Base-by-base conservation (phyloP, 345 rosid species). In the Fremontodendron californicum region DNA sequence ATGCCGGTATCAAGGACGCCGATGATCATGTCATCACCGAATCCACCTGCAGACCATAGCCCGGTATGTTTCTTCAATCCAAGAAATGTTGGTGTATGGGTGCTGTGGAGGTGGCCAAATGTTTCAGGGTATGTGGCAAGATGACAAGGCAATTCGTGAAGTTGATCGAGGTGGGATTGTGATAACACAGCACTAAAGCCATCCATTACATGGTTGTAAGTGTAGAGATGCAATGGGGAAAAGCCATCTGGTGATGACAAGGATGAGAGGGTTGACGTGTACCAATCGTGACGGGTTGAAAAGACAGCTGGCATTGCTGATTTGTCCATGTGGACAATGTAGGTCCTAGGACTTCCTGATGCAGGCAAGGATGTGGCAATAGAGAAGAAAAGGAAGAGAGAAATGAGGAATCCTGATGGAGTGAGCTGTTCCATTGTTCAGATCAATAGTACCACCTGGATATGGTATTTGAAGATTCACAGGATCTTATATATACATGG, bases 1-100 rank as follows among this genome's bases (percentile, higher is more conserved):
- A 86, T 82, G 40, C 89, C 86, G 11, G 86, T 46, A 58, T 89
- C 89, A 15, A 89, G 57, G 42, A 89, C 83, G 0, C 86, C 91
- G 6, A 86, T 65, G 60, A 88, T 86, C 27, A 88, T 49, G 40
- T 83, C 87, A 55, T 78, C 77, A 5, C 89, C 89, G 0, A 86
- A 88, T 71, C 68, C 81, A 71, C 81, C 71, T 11, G 81, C 84
- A 0, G 86, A 86, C 89, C 91, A 88, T 16, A 83, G 16, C 11
- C 90, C 88, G 0, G 13, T 18, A 4, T 61, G 62, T 46, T 79
- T 78, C 73, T 74, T 84, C 31, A 88, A 79, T 37, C 89, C 87
- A 0, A 87, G 84, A 23, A 88, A 84, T 63, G 77, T 78, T 3
- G 88, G 85, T 1, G 84, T 77, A 54, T 40, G 86, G 0, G 87